Evolutionary conservation across 768 basidiomycete species (phyloP).

Genomic region (Lentinula guzmanii): DNA sequence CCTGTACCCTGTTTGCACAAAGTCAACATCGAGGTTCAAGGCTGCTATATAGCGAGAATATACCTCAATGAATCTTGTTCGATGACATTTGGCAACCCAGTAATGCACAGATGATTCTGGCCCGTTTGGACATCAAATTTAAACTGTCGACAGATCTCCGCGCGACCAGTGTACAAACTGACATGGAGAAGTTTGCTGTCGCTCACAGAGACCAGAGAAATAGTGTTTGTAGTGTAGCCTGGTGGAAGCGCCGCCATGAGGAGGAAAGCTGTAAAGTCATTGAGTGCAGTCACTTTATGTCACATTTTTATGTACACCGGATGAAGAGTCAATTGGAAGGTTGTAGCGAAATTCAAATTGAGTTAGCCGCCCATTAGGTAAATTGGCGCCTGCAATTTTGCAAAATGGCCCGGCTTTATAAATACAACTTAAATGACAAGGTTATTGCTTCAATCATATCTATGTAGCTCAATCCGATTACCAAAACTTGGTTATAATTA

Average conservation of each 20-base stretch:
- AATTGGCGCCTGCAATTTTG: too few species aligned
- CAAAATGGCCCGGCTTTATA: too few species aligned
- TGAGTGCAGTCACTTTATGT: background rate
- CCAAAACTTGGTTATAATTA: too few species aligned
- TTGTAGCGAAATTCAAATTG: too few species aligned
- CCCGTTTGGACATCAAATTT: slow-evolving; percentile 30
- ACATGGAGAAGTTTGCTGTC: slow-evolving; percentile 33
- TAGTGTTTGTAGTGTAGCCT: slow-evolving; percentile 13
- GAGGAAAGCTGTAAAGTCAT: background rate
- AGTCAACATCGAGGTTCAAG: background rate
- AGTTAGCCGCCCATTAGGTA: too few species aligned
- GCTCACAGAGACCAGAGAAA: slow-evolving; percentile 23
- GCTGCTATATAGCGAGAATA: background rate
- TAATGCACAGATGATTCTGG: slow-evolving; percentile 33
- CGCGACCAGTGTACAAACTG: slow-evolving; percentile 34
- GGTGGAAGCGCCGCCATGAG: slow-evolving; percentile 18
- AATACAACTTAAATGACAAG: too few species aligned
- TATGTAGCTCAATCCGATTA: too few species aligned
- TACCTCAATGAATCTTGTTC: slow-evolving; percentile 36
- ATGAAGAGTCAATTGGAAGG: background rate
- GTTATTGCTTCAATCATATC: too few species aligned
- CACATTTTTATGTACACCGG: background rate
- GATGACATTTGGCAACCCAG: slow-evolving; percentile 29
- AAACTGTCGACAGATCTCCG: slow-evolving; percentile 36
- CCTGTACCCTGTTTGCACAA: slow-evolving; percentile 30